Conservation (phyloP, 345 rosid genomes). For the Populus ilicifolia region DNA sequence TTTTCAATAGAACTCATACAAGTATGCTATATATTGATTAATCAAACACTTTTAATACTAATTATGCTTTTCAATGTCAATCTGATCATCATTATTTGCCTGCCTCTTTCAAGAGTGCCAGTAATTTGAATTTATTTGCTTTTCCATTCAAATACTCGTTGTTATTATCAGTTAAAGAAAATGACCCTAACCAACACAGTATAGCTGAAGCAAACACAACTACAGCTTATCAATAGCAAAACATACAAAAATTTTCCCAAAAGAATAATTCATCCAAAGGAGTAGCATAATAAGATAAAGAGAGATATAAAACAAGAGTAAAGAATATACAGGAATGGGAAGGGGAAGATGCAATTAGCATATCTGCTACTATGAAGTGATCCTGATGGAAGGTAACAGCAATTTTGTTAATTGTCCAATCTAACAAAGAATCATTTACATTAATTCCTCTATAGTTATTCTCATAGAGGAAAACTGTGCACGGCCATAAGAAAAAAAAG, state of each 20-base stretch:
- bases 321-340: neutral
- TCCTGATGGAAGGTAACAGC: neutral
- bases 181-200: neutral
- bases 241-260: neutral
- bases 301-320: neutral
- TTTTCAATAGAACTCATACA: no score
- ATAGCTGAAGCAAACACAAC: neutral
- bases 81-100: neutral
- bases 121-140: neutral
- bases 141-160: neutral
- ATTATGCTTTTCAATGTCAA: neutral
- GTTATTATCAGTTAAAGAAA: neutral
- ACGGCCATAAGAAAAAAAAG: neutral
- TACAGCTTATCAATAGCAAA: neutral
- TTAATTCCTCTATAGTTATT: conserved; percentile 1
- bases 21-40: no score
- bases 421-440: neutral
- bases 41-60: no score
- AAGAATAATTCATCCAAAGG: neutral
- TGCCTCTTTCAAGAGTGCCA: neutral
- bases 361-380: neutral
- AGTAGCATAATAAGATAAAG: neutral
- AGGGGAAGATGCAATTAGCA: neutral
- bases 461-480: neutral
- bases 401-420: neutral